Evolutionary conservation across 169 alveolate species (phyloP).

Genomic region (Cryptosporidium parvum): DNA sequence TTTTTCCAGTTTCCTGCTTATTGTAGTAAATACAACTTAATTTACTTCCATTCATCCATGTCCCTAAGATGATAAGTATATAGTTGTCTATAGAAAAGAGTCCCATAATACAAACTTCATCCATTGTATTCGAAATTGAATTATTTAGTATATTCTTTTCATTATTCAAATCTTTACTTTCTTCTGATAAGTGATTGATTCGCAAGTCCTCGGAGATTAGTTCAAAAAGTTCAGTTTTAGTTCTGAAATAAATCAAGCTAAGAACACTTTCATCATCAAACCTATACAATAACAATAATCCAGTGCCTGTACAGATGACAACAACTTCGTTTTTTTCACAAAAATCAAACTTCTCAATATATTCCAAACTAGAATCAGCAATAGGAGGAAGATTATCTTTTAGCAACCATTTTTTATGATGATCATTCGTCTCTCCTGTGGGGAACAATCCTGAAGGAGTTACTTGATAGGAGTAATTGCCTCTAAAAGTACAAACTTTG

Average conservation of each 20-base stretch:
- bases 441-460: slow-evolving; percentile 39
- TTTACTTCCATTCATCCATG: slow-evolving; percentile 56
- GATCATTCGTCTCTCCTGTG: background rate
- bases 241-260: background rate
- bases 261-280: slow-evolving; percentile 15
- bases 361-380: background rate
- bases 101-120: slow-evolving; percentile 28
- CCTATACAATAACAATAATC: slow-evolving; percentile 11
- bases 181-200: background rate
- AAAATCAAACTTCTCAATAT: slow-evolving; percentile 45
- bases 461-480: slow-evolving; percentile 19
- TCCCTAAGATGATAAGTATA: slow-evolving; percentile 33
- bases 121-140: slow-evolving; percentile 1
- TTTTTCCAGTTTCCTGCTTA: background rate
- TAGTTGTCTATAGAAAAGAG: slow-evolving; percentile 5
- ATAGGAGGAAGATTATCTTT: slow-evolving; percentile 15
- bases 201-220: background rate
- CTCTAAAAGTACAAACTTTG: background rate
- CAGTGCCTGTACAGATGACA: background rate
- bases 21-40: slow-evolving; percentile 25
- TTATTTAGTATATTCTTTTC: slow-evolving; percentile 5
- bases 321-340: background rate
- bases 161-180: slow-evolving; percentile 2
- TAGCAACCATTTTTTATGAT: slow-evolving; percentile 10
- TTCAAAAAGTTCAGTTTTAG: slow-evolving; percentile 24